These are phyloP conservation scores for Leccinum uliginosum DNA, from an alignment of 768 basidiomycete genomes.

Conservation along the genomic window DNA sequence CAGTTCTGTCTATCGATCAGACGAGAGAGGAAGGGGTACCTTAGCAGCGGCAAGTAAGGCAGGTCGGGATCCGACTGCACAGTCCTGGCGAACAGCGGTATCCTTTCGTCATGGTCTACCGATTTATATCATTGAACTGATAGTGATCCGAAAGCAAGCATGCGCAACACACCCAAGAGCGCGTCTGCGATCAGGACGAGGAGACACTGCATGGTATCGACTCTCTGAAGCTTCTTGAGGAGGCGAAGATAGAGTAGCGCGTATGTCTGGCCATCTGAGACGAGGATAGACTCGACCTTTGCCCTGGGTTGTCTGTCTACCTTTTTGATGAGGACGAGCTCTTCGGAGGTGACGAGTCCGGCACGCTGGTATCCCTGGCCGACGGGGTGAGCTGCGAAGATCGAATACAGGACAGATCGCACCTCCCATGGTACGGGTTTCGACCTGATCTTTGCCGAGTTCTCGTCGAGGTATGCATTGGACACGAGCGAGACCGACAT, in stretches of 20 bases:
- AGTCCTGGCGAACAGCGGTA: conserved; percentile 66
- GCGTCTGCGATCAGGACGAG: conserved; percentile 88
- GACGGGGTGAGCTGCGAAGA: conserved; percentile 8
- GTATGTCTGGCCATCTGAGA: conserved; percentile 80
- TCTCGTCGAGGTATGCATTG: conserved; percentile 82
- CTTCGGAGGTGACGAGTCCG: conserved; percentile 82
- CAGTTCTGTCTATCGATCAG: conserved; percentile 2
- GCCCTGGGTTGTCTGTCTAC: conserved; percentile 77
- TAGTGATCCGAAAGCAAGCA: not conserved
- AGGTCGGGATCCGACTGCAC: conserved; percentile 68
- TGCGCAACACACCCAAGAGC: conserved; percentile 56
- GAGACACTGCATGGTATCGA: conserved; percentile 85
- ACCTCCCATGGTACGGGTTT: conserved; percentile 99
- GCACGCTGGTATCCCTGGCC: conserved; percentile 91
- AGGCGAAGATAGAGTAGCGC: conserved; percentile 86
- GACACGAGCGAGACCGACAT: conserved; percentile 80
- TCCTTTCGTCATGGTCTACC: conserved; percentile 83
- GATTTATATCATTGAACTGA: not conserved
- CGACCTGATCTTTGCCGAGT: conserved; percentile 78
- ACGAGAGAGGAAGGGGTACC: conserved; percentile 38
- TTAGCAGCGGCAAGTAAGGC: conserved; percentile 74
- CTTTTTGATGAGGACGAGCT: conserved; percentile 83
- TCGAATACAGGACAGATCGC: conserved; percentile 2
- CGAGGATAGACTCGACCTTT: conserved; percentile 70
- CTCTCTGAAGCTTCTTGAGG: conserved; percentile 78